phyloP scores from a whole-genome alignment of 495 filamentous ascomycete species.

The Haplographium delicatum region DNA sequence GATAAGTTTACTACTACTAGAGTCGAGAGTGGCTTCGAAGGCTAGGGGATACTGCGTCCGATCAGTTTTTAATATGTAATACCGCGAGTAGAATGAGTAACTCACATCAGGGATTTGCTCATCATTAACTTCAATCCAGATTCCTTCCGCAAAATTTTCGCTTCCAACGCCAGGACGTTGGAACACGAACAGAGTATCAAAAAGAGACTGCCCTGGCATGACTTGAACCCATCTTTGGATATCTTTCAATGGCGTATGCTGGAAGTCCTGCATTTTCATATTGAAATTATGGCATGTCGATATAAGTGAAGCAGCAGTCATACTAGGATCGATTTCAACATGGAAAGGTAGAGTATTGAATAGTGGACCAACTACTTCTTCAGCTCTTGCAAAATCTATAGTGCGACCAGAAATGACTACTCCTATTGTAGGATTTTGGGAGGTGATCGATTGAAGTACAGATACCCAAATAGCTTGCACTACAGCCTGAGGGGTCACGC shows the following conservation, averaged over 20 bases:
- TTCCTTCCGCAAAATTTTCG: slow-evolving; percentile 16
- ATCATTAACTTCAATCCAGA: slow-evolving; percentile 53
- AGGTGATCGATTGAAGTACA: slow-evolving; percentile 39
- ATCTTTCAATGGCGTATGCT: slow-evolving; percentile 67
- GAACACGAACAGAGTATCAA: slow-evolving; percentile 85
- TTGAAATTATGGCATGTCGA: slow-evolving; percentile 57
- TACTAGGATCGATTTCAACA: slow-evolving; percentile 37
- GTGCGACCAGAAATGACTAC: slow-evolving; percentile 66
- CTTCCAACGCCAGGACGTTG: slow-evolving; percentile 46
- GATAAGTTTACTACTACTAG: slow-evolving; percentile 35
- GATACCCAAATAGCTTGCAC: slow-evolving; percentile 65
- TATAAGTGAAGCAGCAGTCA: slow-evolving; percentile 48
- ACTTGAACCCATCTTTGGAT: slow-evolving; percentile 63
- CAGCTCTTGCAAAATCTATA: slow-evolving; percentile 58
- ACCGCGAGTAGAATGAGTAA: slow-evolving; percentile 5
- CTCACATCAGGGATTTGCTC: slow-evolving; percentile 46
- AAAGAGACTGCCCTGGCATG: slow-evolving; percentile 53
- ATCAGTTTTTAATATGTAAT: slow-evolving; percentile 10
- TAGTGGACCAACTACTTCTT: slow-evolving; percentile 71
- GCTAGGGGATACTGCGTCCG: slow-evolving; percentile 57
- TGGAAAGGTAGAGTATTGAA: slow-evolving; percentile 86
- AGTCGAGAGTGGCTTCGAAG: slow-evolving; percentile 57
- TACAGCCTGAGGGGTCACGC: slow-evolving; percentile 70
- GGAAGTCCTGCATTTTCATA: slow-evolving; percentile 51
- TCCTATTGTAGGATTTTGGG: slow-evolving; percentile 45